These are phyloP conservation scores for Penicillium alfredii DNA, from an alignment of 495 filamentous ascomycete genomes.

Conservation along the genomic window DNA sequence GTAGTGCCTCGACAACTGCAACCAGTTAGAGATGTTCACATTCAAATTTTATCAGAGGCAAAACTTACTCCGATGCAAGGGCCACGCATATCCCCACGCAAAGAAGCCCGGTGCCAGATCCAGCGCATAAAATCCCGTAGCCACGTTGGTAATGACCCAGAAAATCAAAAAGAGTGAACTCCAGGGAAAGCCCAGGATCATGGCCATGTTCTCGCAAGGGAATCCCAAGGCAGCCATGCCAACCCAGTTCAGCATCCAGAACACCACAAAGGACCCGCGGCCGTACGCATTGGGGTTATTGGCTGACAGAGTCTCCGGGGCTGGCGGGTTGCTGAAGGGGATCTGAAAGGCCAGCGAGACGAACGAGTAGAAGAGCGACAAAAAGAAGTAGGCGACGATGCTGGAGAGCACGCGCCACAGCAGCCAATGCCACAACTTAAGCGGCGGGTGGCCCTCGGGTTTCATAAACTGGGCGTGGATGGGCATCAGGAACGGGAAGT, in stretches of 20 bases:
- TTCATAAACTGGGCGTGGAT: slow-evolving; percentile 55
- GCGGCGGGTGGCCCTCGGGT: slow-evolving; percentile 47
- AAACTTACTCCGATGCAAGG: slow-evolving; percentile 54
- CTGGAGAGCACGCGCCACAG: slow-evolving; percentile 58
- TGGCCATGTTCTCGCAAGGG: slow-evolving; percentile 67
- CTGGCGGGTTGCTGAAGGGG: slow-evolving; percentile 47
- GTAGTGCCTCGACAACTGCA: slow-evolving; percentile 55
- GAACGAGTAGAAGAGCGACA: slow-evolving; percentile 62
- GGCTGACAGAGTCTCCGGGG: slow-evolving; percentile 37
- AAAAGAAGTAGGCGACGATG: slow-evolving; percentile 56
- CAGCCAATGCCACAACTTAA: slow-evolving; percentile 56
- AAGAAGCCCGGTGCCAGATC: slow-evolving; percentile 56
- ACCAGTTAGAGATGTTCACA: slow-evolving; percentile 5
- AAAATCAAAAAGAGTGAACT: slow-evolving; percentile 68
- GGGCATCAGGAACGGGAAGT: slow-evolving; percentile 63
- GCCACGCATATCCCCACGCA: slow-evolving; percentile 66
- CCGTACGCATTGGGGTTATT: slow-evolving; percentile 53
- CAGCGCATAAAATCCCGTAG: slow-evolving; percentile 58
- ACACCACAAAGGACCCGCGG: slow-evolving; percentile 57
- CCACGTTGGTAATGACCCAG: slow-evolving; percentile 69
- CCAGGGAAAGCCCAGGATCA: slow-evolving; percentile 63
- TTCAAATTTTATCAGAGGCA: background rate
- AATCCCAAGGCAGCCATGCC: slow-evolving; percentile 65
- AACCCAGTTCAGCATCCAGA: slow-evolving; percentile 70
- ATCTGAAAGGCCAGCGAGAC: slow-evolving; percentile 62